Evolutionary conservation across 345 rosid species (phyloP), one percentile per base, ranked within the genome.

Genomic region (Camelina sativa): DNA sequence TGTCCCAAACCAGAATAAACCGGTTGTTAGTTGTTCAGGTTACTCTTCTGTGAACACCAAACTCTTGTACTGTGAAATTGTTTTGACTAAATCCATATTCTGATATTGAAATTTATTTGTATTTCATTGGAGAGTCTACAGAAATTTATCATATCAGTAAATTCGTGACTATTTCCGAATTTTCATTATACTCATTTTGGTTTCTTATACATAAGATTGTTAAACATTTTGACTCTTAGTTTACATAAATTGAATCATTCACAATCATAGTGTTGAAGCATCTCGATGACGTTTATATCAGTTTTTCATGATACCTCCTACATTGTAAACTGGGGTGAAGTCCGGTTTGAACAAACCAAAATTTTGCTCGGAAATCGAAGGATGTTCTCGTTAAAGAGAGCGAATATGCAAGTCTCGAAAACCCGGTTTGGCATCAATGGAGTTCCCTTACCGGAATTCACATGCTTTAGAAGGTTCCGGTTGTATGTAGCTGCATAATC

Each of bases 401-500:
- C 64, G 77, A 91, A 91, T 41, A 91, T 22, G 62, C 73, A 88
- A 12, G 87, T 85, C 80, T 88, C 97, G 60, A 91, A 86, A 8
- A 81, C 88, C 71, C 96, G 67, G 63, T 89, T 88, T 4, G 97
- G 96, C 96, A 89, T 91, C 79, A 89, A n/a, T 15, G 93, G 97
- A 58, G 97, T 91, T 11, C 96, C 97, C 81, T 83, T 82, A n/a
- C 96, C 88, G 41, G 97, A 84, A 82, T 69, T 88, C 71, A 85
- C 88, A 77, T 85, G 90, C 85, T 80, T 79, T 59, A 91, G 79
- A 28, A 91, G 89, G 75, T 91, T 89, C 22, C 83, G 79, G 43
- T 89, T 91, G 48, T 75, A 91, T 48, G 86, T 72, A 52, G 75
- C 41, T 32, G 97, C 97, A 52, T 85, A 84, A 62, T 82, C 86